Evolutionary conservation across 805 yeast genomes (phyloP).

Genomic region (Lipomyces mesembrius): DNA sequence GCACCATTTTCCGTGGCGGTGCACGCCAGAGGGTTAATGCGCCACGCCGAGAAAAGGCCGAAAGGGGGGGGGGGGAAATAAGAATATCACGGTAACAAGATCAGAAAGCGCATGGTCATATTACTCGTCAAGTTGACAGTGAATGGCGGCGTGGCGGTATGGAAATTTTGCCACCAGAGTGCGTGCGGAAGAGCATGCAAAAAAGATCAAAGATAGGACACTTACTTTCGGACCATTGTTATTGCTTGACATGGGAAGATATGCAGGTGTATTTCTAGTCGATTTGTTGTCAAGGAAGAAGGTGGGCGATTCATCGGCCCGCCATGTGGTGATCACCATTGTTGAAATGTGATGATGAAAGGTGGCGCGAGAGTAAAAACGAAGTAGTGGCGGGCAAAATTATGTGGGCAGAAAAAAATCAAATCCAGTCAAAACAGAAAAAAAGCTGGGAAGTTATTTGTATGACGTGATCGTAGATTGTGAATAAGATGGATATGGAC

Average conservation of each 20-base stretch:
- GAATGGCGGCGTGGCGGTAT: background rate
- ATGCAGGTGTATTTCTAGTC: conserved; percentile 28
- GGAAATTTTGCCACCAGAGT: background rate
- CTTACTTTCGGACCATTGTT: conserved; percentile 23
- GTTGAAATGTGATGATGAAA: background rate
- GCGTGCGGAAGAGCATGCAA: background rate
- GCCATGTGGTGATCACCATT: conserved; percentile 36
- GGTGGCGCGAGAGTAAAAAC: background rate
- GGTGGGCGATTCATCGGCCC: conserved; percentile 20
- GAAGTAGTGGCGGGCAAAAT: background rate
- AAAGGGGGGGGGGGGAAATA: too few species aligned
- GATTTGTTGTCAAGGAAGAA: conserved; percentile 25
- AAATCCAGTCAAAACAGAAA: background rate
- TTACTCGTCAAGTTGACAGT: background rate
- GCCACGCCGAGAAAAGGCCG: background rate
- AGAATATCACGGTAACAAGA: background rate
- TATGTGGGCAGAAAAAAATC: background rate
- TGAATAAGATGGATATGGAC: too few species aligned
- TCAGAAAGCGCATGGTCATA: background rate
- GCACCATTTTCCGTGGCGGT: background rate
- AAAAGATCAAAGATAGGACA: background rate
- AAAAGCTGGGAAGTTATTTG: too few species aligned
- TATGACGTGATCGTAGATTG: too few species aligned
- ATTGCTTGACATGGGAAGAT: conserved; percentile 17
- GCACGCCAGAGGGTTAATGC: background rate